Conservation (phyloP, 495 filamentous ascomycete species). For the Penicillium verhagenii region DNA sequence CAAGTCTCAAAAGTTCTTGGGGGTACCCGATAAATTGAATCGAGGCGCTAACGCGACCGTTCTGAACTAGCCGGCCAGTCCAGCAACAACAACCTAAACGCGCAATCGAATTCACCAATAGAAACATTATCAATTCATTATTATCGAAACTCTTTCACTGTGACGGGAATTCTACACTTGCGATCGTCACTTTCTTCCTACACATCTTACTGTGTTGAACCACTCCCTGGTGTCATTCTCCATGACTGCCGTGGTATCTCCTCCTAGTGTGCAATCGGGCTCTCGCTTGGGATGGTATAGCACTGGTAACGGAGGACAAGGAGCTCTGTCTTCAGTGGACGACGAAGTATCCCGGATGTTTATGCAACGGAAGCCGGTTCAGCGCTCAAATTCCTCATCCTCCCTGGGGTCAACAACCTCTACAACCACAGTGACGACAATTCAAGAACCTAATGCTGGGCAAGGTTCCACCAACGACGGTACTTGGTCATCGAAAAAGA, state of each 20-base stretch:
- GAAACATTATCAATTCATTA: not conserved
- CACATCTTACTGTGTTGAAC: slow-evolving; percentile 13
- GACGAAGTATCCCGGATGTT: slow-evolving; percentile 89
- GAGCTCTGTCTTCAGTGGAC: slow-evolving; percentile 75
- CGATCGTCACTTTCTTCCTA: slow-evolving; percentile 1
- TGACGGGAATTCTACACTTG: not conserved
- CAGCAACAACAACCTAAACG: slow-evolving; percentile 14
- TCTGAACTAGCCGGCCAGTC: slow-evolving; percentile 21
- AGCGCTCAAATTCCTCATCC: slow-evolving; percentile 85
- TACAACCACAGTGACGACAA: slow-evolving; percentile 44
- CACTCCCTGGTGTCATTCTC: slow-evolving; percentile 38
- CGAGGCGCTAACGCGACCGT: slow-evolving; percentile 31
- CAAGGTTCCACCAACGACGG: slow-evolving; percentile 42
- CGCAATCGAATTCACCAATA: not conserved
- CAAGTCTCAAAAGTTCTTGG: not conserved
- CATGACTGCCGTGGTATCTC: slow-evolving; percentile 98
- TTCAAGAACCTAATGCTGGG: slow-evolving; percentile 52
- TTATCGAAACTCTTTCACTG: not conserved
- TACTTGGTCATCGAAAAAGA: slow-evolving; percentile 63
- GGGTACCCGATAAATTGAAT: not conserved
- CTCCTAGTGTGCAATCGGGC: slow-evolving; percentile 79
- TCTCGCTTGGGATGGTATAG: slow-evolving; percentile 60
- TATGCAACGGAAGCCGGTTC: slow-evolving; percentile 78
- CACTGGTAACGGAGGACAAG: slow-evolving; percentile 70
- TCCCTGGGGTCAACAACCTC: slow-evolving; percentile 59